Base-by-base conservation (phyloP, 371 early-diverging fungal genomes). In the Syncephalastrum monosporum region DNA sequence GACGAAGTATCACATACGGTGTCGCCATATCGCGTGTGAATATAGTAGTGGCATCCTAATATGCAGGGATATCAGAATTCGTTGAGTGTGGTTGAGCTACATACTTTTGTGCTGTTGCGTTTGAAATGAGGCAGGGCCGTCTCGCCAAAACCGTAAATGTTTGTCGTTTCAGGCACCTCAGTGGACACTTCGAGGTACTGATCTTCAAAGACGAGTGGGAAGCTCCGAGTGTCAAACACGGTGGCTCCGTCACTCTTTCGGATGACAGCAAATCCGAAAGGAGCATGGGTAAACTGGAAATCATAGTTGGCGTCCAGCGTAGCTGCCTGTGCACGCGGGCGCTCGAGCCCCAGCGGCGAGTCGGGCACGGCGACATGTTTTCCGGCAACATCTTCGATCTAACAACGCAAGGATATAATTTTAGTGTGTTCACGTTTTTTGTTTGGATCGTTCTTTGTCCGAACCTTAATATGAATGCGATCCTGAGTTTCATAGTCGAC, bases 71-170 rank as follows among this genome's bases (percentile, higher is more conserved):
- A 21, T 21, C 29, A 29, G 29, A 2, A 29, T 3, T 29, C 24
- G 16, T n/a, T 49, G 10, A 16, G 41, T 47, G 2, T 21, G 21
- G 21, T 2, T 21, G 1, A 21, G 21, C 21, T 21, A 21, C 21
- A 21, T 56, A 47, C 56, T 41, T 64, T 63, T 27, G 49, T n/a
- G 17, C 67, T 56, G 29, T 74, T 61, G 29, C 87, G 69, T 47
- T 74, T 65, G 58, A 90, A 88, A 2, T 27, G 25, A 10, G 63
- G 61, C 5, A 67, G 71, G 8, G 82, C 79, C 0, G 77, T 71
- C 61, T 90, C 90, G 23, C 91, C 91, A 6, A 90, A 66, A 8
- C 91, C 90, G 58, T 85, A 90, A 50, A 90, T 82, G 47, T 90
- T 81, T 17, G 87, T 80, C 43, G 84, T 61, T 0, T 63, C 50